phyloP scores from a whole-genome alignment of 2,329 filamentous ascomycete genomes.

The Aspergillus floridensis region DNA sequence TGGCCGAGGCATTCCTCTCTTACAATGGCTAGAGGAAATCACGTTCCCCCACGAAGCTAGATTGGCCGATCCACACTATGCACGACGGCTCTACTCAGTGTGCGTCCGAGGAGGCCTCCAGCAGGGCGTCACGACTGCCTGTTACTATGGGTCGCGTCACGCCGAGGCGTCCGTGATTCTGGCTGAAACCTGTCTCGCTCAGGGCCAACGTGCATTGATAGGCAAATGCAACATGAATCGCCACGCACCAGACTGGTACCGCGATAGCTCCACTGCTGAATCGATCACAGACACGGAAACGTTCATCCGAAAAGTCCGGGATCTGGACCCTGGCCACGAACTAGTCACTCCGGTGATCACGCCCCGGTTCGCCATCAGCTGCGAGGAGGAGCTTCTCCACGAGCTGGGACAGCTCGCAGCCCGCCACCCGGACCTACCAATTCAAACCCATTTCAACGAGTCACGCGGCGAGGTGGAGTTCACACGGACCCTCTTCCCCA shows the following conservation, averaged over 20 bases:
- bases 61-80: slow-evolving; percentile 56
- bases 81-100: slow-evolving; percentile 50
- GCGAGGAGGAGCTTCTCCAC: slow-evolving; percentile 52
- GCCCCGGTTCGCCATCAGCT: slow-evolving; percentile 62
- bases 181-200: slow-evolving; percentile 31
- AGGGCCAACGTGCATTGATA: slow-evolving; percentile 36
- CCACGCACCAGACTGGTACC: slow-evolving; percentile 51
- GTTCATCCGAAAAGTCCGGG: slow-evolving; percentile 50
- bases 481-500: slow-evolving; percentile 56
- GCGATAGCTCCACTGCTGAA: slow-evolving; percentile 47
- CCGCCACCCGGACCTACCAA: slow-evolving; percentile 50
- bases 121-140: slow-evolving; percentile 47
- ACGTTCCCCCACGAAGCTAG: slow-evolving; percentile 65
- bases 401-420: slow-evolving; percentile 56
- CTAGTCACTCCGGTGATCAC: slow-evolving; percentile 55
- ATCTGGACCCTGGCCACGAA: slow-evolving; percentile 42
- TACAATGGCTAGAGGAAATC: slow-evolving; percentile 63
- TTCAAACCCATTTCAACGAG: slow-evolving; percentile 69
- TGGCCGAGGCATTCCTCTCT: slow-evolving; percentile 40
- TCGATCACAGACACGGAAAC: slow-evolving; percentile 52
- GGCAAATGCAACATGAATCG: slow-evolving; percentile 41
- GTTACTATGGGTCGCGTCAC: slow-evolving; percentile 37
- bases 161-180: slow-evolving; percentile 31
- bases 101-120: slow-evolving; percentile 59
- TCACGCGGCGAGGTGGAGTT: slow-evolving; percentile 59